A percentile compares a stretch with the other conserved stretches of the same genome.
phyloP scores from a whole-genome alignment of 1,139 yeast species.

The Zygoascus sp. region DNA sequence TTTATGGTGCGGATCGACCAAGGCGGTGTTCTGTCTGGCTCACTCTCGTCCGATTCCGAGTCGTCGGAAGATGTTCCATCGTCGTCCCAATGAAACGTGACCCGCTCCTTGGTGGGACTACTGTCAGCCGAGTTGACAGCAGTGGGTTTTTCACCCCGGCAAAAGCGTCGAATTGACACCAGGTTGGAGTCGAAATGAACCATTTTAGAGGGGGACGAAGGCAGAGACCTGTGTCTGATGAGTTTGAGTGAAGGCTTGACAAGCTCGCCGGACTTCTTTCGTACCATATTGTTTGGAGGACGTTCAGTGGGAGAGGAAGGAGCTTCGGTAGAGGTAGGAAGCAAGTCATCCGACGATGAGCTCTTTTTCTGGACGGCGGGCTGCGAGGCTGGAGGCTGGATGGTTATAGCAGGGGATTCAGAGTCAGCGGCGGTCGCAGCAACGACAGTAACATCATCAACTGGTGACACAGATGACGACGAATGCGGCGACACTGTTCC shows the following conservation, averaged over 20 bases:
- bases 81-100: slow-evolving; percentile 32
- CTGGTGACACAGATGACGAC: not conserved
- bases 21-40: slow-evolving; percentile 21
- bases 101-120: slow-evolving; percentile 45
- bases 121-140: slow-evolving; percentile 59
- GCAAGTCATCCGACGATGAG: not conserved
- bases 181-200: slow-evolving; percentile 72
- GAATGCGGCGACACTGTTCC: not conserved
- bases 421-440: not conserved
- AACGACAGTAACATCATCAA: too few species aligned
- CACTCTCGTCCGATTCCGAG: slow-evolving; percentile 27
- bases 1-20: slow-evolving; percentile 1
- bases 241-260: slow-evolving; percentile 69
- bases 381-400: not conserved
- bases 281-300: slow-evolving; percentile 29
- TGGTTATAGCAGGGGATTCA: not conserved
- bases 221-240: slow-evolving; percentile 58
- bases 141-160: slow-evolving; percentile 64
- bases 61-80: too few species aligned
- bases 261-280: slow-evolving; percentile 77
- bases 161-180: slow-evolving; percentile 67
- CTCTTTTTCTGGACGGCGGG: not conserved
- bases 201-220: slow-evolving; percentile 69
- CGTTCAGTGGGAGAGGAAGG: not conserved
- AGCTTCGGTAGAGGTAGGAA: not conserved